Evolutionary conservation across 2,329 filamentous ascomycete species (phyloP), one percentile per base, ranked within the genome.

Genomic region (Aspergillus viridinutans): DNA sequence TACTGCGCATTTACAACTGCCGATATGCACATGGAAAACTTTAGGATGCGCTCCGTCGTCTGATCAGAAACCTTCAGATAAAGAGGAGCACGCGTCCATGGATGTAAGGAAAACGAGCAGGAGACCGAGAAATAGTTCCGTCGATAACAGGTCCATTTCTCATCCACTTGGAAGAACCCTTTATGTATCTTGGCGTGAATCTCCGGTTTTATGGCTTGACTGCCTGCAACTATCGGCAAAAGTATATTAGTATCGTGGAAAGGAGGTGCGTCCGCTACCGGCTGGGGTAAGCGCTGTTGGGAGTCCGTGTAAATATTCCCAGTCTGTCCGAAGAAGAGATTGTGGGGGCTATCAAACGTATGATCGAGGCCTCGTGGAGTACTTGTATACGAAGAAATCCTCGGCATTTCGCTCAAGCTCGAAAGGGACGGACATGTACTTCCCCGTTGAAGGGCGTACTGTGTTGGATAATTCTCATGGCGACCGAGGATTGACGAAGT

Each of bases 61-160:
- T 76, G 73, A 20, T 72, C 72, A 12, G 65, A 68, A 54, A 76
- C 74, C 59, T 81, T 81, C 52, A 87, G 73, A 65, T 84, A 89
- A 1, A 87, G 75, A 26, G 85, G 83, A 78, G 55, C 77, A 73
- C 53, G 66, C 71, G 69, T 79, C 79, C 76, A 87, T 75, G 89
- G 89, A 43, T 81, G 80, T 25, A 96, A 77, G 12, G 82, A 83
- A 74, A 88, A 96, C 3, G 88, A 90, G 72, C 90, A 93, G 52
- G 87, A 85, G 53, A 94, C 91, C 0, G 90, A 88, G 71, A 96
- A 94, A 74, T 96, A 96, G 72, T 96, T 96, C 47, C 92, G 83
- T 35, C 92, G 83, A 71, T 96, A 96, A 76, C 92, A 96, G 0
- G 92, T 96, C 91, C 91, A 96, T 65, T 92, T 90, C 20, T 84